phyloP scores from a whole-genome alignment of 2,329 filamentous ascomycete genomes.

The Alternaria sp. region DNA sequence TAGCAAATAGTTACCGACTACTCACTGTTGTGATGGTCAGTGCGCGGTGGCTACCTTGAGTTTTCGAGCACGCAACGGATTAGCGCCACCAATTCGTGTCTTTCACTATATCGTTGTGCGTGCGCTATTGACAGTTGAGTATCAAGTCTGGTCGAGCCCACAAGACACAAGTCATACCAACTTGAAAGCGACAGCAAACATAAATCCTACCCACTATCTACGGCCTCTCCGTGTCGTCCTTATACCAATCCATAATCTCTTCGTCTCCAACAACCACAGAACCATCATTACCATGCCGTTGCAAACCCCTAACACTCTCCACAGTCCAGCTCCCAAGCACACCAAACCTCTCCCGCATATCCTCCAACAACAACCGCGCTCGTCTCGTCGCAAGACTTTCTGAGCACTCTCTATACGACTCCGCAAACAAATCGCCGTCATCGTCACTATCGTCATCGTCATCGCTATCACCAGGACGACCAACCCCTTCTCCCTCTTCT shows the following conservation, averaged over 20 bases:
- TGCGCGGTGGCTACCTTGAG: background rate
- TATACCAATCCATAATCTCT: background rate
- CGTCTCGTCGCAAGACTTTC: background rate
- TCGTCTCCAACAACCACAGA: background rate
- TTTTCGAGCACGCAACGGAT: background rate
- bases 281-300: background rate
- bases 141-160: background rate
- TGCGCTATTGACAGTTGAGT: background rate
- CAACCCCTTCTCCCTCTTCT: background rate
- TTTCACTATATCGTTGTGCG: background rate
- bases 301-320: background rate
- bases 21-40: background rate
- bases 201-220: background rate
- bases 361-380: background rate
- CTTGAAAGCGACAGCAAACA: background rate
- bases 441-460: background rate
- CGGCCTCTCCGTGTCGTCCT: background rate
- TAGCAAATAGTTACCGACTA: background rate
- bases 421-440: background rate
- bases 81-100: background rate
- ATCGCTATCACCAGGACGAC: background rate
- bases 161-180: accelerated
- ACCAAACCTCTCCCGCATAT: background rate
- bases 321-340: background rate
- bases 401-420: background rate